A percentile compares a stretch with the other conserved stretches of the same genome.
Conservation (phyloP, 1,139 yeast species). For the Geotrichum aggregatum region DNA sequence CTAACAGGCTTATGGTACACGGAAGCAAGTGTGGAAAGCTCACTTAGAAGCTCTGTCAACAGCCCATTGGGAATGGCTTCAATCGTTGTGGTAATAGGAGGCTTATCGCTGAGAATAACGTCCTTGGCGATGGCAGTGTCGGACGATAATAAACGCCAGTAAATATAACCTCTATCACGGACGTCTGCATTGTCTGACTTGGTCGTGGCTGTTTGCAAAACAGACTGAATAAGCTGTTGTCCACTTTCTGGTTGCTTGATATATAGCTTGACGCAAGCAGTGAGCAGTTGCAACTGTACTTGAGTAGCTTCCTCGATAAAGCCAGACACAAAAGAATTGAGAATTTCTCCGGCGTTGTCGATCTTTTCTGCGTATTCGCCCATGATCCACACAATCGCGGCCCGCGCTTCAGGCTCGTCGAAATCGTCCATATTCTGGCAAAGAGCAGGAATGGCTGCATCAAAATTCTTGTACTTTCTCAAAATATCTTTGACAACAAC, state of each 20-base stretch:
- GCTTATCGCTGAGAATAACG: conserved; percentile 58
- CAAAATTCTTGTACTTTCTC: conserved; percentile 65
- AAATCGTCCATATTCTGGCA: conserved; percentile 57
- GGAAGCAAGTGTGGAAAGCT: conserved; percentile 80
- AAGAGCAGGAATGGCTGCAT: conserved; percentile 67
- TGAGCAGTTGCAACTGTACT: conserved; percentile 72
- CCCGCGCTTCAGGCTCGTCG: conserved; percentile 58
- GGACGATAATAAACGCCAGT: conserved; percentile 85
- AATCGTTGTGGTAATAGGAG: conserved; percentile 68
- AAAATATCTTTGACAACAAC: conserved; percentile 71
- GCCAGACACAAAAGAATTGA: conserved; percentile 51
- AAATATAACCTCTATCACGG: conserved; percentile 88
- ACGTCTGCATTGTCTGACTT: conserved; percentile 87
- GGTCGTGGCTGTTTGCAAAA: conserved; percentile 73
- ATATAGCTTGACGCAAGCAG: conserved; percentile 74
- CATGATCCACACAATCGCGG: conserved; percentile 82
- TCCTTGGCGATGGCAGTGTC: conserved; percentile 48
- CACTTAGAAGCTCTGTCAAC: conserved; percentile 64
- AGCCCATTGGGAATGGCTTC: conserved; percentile 66
- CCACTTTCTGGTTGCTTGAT: conserved; percentile 47
- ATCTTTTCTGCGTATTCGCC: conserved; percentile 84
- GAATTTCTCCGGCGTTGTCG: conserved; percentile 47
- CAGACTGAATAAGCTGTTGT: conserved; percentile 58
- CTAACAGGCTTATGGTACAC: conserved; percentile 83
- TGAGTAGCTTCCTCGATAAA: conserved; percentile 70